A percentile compares a stretch with the other conserved stretches of the same genome.
phyloP scores from a whole-genome alignment of 2,329 filamentous ascomycete species.

The Metarhizium anisopliae region DNA sequence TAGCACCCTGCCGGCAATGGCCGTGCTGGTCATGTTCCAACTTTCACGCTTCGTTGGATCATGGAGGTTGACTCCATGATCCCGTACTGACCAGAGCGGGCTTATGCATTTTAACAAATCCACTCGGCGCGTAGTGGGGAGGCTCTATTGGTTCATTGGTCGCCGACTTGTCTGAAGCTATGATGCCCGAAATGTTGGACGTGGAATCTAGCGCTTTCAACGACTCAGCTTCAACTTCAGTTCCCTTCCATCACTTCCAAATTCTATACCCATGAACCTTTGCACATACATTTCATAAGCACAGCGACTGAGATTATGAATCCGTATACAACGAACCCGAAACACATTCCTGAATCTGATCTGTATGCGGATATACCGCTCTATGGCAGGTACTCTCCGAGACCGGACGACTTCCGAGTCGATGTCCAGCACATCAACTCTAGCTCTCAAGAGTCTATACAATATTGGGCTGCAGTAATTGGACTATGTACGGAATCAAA shows the following conservation, averaged over 20 bases:
- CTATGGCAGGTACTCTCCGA: conserved; percentile 11
- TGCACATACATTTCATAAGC: not conserved
- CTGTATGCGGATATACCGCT: conserved; percentile 10
- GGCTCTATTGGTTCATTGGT: no score
- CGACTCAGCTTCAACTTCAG: no score
- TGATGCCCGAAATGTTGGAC: no score
- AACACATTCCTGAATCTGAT: conserved; percentile 9
- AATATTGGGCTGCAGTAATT: conserved; percentile 23
- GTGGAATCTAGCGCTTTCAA: no score
- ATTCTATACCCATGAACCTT: not conserved
- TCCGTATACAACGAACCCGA: conserved; percentile 10
- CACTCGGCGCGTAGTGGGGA: no score
- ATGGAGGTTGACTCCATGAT: no score
- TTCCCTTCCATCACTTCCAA: not conserved
- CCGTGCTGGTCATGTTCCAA: no score
- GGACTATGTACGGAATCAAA: conserved; percentile 16
- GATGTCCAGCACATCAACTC: conserved; percentile 15
- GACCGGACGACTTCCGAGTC: conserved; percentile 8
- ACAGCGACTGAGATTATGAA: conserved; percentile 1
- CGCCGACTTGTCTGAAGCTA: no score
- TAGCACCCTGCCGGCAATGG: no score
- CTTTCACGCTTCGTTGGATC: no score
- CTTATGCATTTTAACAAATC: no score
- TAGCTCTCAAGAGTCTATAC: conserved; percentile 12
- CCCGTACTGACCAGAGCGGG: no score